Evolutionary conservation across 345 rosid genomes (phyloP).

Genomic region (Kernera saxatilis): DNA sequence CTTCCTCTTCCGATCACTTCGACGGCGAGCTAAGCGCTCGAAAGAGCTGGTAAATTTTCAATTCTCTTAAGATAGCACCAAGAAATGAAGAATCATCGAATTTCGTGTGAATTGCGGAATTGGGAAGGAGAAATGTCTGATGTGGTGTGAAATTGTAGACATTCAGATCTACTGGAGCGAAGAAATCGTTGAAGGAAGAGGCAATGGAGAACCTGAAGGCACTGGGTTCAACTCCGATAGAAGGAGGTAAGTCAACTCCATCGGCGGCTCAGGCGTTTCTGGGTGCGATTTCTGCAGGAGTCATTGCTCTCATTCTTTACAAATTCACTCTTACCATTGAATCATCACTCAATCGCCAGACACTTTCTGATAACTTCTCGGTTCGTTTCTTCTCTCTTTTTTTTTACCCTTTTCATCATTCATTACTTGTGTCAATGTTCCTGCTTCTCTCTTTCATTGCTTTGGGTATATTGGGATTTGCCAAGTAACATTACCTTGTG

Average conservation of each 20-base stretch:
- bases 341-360: constrained; percentile 69
- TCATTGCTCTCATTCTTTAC: constrained; percentile 79
- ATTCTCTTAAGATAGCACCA: background rate
- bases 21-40: constrained; percentile 78
- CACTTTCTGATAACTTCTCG: constrained; percentile 64
- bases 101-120: background rate
- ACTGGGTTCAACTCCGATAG: constrained; percentile 50
- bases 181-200: constrained; percentile 71
- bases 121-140: background rate
- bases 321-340: constrained; percentile 79
- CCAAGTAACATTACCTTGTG: background rate
- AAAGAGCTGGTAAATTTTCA: constrained; percentile 54
- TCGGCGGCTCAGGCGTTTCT: constrained; percentile 74
- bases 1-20: constrained; percentile 80
- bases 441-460: background rate
- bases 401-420: background rate
- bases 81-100: too few relatives aligned
- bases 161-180: constrained; percentile 63
- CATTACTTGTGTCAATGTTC: background rate
- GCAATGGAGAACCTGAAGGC: constrained; percentile 71
- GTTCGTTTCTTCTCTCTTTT: constrained; percentile 34
- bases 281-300: constrained; percentile 71
- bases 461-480: background rate
- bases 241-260: constrained; percentile 48
- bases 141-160: constrained; percentile 37